A percentile compares a stretch with the other conserved stretches of the same genome.
These are phyloP conservation scores for Avena atlantica DNA, from an alignment of 176 grass and related monocot species.

Conservation along the genomic window DNA sequence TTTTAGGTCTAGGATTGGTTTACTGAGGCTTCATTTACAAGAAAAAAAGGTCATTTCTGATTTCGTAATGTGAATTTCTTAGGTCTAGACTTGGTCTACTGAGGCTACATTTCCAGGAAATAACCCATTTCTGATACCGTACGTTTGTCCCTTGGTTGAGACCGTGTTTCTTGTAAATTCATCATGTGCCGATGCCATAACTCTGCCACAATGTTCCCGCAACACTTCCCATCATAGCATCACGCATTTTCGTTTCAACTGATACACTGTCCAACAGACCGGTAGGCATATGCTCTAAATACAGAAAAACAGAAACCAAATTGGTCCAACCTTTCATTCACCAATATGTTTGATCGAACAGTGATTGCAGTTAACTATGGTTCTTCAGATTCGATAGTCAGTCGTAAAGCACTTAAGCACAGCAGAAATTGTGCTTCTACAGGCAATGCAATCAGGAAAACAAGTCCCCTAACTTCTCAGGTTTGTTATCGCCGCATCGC, in stretches of 20 bases:
- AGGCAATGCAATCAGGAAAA: conserved; percentile 1
- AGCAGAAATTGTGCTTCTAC: background rate
- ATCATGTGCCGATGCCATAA: background rate
- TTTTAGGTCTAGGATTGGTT: background rate
- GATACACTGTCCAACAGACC: background rate
- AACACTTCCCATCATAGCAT: background rate
- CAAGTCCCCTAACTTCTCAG: background rate
- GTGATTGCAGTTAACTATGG: too few species aligned
- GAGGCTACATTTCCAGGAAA: background rate
- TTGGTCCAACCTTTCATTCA: background rate
- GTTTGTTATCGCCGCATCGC: background rate
- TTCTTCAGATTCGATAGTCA: background rate
- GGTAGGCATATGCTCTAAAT: background rate
- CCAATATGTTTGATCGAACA: background rate
- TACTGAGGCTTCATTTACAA: background rate
- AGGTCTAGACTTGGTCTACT: background rate
- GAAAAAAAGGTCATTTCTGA: background rate
- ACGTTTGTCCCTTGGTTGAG: background rate
- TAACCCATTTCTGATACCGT: background rate
- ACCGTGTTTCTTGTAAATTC: background rate
- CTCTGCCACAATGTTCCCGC: background rate
- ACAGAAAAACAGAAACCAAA: background rate
- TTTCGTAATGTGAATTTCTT: background rate
- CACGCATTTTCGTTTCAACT: background rate
- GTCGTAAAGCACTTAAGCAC: background rate